Evolutionary conservation across 805 yeast genomes (phyloP).

Genomic region (Saturnispora bothae): DNA sequence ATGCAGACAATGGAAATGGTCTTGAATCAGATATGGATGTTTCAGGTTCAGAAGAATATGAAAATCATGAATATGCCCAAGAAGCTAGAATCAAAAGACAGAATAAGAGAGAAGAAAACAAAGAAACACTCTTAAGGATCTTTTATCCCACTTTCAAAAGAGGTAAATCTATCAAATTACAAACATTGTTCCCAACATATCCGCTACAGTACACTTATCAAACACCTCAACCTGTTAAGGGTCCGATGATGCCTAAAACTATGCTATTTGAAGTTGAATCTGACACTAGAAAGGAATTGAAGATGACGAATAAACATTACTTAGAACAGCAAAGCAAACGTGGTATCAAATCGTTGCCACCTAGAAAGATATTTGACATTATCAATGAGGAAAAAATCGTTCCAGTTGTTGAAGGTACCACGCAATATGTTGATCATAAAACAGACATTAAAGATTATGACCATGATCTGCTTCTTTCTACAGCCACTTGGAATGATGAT

Average conservation of each 20-base stretch:
- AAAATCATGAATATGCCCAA: slow-evolving; percentile 7
- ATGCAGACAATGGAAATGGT: slow-evolving; percentile 5
- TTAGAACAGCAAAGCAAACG: slow-evolving; percentile 12
- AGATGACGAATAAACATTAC: slow-evolving; percentile 19
- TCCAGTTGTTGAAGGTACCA: slow-evolving; percentile 12
- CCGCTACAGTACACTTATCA: slow-evolving; percentile 47
- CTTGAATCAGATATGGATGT: slow-evolving; percentile 19
- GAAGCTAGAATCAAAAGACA: slow-evolving; percentile 10
- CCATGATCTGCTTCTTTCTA: slow-evolving; percentile 51
- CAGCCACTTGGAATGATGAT: slow-evolving; percentile 74
- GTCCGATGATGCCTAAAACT: slow-evolving; percentile 50
- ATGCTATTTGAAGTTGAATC: slow-evolving; percentile 48
- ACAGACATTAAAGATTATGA: slow-evolving; percentile 25
- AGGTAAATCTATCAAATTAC: slow-evolving; percentile 51
- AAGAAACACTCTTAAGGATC: slow-evolving; percentile 29
- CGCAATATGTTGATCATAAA: slow-evolving; percentile 6
- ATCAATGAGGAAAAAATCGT: slow-evolving; percentile 21
- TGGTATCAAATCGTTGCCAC: slow-evolving; percentile 10
- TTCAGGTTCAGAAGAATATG: slow-evolving; percentile 23
- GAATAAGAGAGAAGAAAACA: slow-evolving; percentile 19
- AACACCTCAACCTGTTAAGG: slow-evolving; percentile 33
- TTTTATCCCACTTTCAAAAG: slow-evolving; percentile 56
- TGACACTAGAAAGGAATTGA: slow-evolving; percentile 49
- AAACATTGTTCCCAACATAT: slow-evolving; percentile 48
- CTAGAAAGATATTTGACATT: slow-evolving; percentile 20